Evolutionary conservation across 1,139 yeast species (phyloP).

Genomic region (Meyerozyma athensensis): DNA sequence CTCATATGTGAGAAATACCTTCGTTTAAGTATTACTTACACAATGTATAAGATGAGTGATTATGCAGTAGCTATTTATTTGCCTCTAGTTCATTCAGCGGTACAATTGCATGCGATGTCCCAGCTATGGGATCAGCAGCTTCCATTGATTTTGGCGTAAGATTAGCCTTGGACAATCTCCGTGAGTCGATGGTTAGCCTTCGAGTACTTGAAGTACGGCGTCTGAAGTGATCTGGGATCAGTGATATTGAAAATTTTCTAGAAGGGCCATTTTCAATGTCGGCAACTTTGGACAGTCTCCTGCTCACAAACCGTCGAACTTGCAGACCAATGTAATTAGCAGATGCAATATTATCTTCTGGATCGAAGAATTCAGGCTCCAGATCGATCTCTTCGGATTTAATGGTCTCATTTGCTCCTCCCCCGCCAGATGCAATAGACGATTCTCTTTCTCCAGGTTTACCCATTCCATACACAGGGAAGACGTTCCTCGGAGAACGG

Average conservation of each 20-base stretch:
- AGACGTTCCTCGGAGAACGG: conserved; percentile 69
- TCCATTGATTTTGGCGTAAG: conserved; percentile 13
- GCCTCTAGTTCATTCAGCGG: no score
- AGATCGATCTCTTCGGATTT: no score
- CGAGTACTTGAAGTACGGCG: background rate
- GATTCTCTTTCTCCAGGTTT: conserved; percentile 51
- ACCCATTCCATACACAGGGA: conserved; percentile 78
- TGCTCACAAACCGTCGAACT: conserved; percentile 18
- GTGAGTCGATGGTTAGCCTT: conserved; percentile 4
- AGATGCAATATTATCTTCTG: conserved; percentile 7
- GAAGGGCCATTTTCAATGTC: conserved; percentile 11
- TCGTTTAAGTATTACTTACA: no score
- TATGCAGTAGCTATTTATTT: no score
- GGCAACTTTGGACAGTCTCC: conserved; percentile 9
- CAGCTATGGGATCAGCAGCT: conserved; percentile 19
- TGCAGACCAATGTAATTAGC: conserved; percentile 32
- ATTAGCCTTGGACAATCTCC: conserved; percentile 16
- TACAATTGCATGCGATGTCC: conserved; percentile 5
- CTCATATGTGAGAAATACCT: no score
- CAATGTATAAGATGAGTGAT: no score
- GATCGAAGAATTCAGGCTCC: background rate
- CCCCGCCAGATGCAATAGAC: conserved; percentile 45
- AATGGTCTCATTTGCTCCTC: background rate
- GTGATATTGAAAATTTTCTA: conserved; percentile 3
- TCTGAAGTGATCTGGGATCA: background rate